phyloP scores from a whole-genome alignment of 108 stramenopile species.

The Cyclostephanos tholiformis region DNA sequence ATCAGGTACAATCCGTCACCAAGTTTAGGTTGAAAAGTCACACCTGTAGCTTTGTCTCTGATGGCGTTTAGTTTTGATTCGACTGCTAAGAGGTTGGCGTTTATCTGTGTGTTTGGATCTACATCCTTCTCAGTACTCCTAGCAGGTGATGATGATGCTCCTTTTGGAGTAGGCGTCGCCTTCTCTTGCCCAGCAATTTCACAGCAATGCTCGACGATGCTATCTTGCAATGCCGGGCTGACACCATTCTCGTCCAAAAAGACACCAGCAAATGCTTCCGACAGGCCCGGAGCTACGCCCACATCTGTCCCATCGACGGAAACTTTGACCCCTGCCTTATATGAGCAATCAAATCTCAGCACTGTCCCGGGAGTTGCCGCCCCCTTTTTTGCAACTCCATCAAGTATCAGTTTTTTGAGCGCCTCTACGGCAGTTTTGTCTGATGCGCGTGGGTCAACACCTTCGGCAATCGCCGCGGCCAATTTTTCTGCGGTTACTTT shows the following conservation, averaged over 20 bases:
- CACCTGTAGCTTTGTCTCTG: conserved; percentile 14
- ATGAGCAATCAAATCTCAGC: conserved; percentile 54
- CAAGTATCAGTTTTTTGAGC: conserved; percentile 68
- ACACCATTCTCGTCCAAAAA: conserved; percentile 84
- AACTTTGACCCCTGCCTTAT: conserved; percentile 56
- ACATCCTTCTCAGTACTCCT: background rate
- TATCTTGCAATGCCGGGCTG: conserved; percentile 61
- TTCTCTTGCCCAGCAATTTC: conserved; percentile 7
- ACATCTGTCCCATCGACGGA: conserved; percentile 73
- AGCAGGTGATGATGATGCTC: background rate
- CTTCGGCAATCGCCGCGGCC: conserved; percentile 80
- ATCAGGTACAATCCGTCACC: conserved; percentile 20
- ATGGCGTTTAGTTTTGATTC: conserved; percentile 21
- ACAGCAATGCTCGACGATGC: conserved; percentile 73
- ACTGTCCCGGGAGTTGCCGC: conserved; percentile 73
- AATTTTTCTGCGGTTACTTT: conserved; percentile 86
- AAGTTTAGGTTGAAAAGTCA: conserved; percentile 16
- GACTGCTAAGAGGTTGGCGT: conserved; percentile 14
- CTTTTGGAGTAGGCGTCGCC: background rate
- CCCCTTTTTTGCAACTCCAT: conserved; percentile 64
- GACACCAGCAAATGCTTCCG: conserved; percentile 80
- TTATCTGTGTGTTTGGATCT: background rate
- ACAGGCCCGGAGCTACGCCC: conserved; percentile 62
- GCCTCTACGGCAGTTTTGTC: conserved; percentile 54
- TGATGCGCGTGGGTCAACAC: conserved; percentile 68